These are phyloP conservation scores for Huntiella savannae DNA, from an alignment of 2,329 filamentous ascomycete genomes.

Conservation along the genomic window DNA sequence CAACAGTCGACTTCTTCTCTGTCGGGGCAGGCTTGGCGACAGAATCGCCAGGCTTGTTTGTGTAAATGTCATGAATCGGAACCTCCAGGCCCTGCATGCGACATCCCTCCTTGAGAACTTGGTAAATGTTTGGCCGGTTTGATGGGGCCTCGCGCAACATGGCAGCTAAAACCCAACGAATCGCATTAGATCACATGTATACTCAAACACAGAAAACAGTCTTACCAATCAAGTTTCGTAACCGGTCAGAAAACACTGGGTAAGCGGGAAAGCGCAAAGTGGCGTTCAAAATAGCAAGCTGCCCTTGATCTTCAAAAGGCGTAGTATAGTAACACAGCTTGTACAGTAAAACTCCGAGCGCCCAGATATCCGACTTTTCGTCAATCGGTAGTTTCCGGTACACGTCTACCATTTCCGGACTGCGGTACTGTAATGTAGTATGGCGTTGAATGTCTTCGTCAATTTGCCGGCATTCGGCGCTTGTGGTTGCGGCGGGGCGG, in stretches of 20 bases:
- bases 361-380: constrained; percentile 98
- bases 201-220: neutral
- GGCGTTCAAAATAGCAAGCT: constrained; percentile 91
- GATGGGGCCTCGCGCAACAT: constrained; percentile 79
- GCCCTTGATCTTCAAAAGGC: constrained; percentile 91
- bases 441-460: constrained; percentile 96
- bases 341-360: constrained; percentile 82
- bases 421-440: constrained; percentile 91
- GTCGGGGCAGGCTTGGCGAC: constrained; percentile 33
- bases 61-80: constrained; percentile 76
- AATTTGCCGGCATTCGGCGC: constrained; percentile 74
- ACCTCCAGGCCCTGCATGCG: constrained; percentile 72
- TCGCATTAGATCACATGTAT: neutral
- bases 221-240: constrained; percentile 76
- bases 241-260: constrained; percentile 69
- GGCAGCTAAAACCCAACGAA: constrained; percentile 36
- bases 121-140: constrained; percentile 75
- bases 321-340: constrained; percentile 99
- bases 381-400: constrained; percentile 93
- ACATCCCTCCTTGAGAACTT: constrained; percentile 74
- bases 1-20: constrained; percentile 40
- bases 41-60: constrained; percentile 36
- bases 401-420: constrained; percentile 97
- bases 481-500: constrained; percentile 64
- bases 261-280: constrained; percentile 82